Conservation (phyloP, 257 asterid species). For the Cordia subcordata region DNA sequence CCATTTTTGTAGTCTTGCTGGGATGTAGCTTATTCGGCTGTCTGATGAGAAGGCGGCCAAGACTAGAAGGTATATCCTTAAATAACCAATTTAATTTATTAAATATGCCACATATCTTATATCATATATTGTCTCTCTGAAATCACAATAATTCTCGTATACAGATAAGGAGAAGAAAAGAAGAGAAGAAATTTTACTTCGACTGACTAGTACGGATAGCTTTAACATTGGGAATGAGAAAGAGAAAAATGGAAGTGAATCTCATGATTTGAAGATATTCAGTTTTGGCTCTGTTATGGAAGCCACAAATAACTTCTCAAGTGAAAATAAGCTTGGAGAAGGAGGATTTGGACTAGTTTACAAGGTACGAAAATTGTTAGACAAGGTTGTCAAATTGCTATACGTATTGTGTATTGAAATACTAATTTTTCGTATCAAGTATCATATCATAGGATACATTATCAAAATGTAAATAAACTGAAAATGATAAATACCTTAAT, state of each 20-base stretch:
- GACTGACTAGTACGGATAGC: constrained; percentile 18
- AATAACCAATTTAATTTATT: no score
- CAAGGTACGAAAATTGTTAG: constrained; percentile 22
- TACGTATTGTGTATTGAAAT: no score
- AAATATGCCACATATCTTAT: no score
- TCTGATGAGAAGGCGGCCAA: background rate
- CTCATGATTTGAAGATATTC: background rate
- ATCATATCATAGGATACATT: no score
- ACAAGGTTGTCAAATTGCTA: no score
- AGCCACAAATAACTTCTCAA: constrained; percentile 51
- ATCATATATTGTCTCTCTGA: background rate
- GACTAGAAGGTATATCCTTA: background rate
- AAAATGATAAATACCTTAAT: no score
- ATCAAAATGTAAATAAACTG: no score
- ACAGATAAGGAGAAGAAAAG: constrained; percentile 4
- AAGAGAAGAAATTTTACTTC: constrained; percentile 19
- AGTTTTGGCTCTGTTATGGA: constrained; percentile 30
- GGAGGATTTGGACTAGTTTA: constrained; percentile 72
- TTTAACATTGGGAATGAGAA: constrained; percentile 11
- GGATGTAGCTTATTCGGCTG: background rate
- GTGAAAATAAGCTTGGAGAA: constrained; percentile 41
- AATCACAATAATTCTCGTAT: background rate
- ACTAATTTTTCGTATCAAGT: no score
- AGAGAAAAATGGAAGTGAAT: constrained; percentile 23
- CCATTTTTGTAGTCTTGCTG: background rate